phyloP scores from a whole-genome alignment of 2,329 filamentous ascomycete species.

The Talaromyces sp. region DNA sequence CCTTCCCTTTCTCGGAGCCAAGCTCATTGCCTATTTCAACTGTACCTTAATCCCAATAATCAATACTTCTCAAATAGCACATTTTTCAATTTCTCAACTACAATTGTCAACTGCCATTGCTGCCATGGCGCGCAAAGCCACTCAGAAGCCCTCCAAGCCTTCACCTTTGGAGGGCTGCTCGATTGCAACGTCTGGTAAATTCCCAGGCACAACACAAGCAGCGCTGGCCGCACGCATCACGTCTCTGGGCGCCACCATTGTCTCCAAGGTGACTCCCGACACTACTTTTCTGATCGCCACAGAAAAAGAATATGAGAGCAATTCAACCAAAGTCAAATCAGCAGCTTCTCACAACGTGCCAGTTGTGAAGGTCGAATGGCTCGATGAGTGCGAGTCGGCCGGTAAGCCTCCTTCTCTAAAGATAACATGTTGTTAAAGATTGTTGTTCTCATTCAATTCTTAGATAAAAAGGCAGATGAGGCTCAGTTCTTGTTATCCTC shows the following conservation, averaged over 20 bases:
- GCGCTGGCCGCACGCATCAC: neutral
- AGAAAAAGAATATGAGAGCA: slow-evolving; percentile 30
- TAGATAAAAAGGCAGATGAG: neutral
- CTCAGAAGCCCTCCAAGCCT: neutral
- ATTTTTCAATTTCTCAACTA: neutral
- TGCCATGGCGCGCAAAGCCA: neutral
- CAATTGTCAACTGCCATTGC: no score
- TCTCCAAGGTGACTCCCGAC: slow-evolving; percentile 20
- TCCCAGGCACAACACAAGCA: neutral
- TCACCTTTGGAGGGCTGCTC: neutral
- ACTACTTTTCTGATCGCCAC: slow-evolving; percentile 36
- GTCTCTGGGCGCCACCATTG: slow-evolving; percentile 26
- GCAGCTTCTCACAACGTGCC: neutral
- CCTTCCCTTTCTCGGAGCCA: neutral
- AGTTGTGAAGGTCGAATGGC: neutral
- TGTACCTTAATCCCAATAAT: neutral
- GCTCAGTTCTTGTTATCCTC: neutral
- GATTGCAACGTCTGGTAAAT: neutral
- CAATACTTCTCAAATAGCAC: neutral
- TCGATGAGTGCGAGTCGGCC: slow-evolving; percentile 42
- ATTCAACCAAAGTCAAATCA: slow-evolving; percentile 28
- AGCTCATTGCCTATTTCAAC: neutral
- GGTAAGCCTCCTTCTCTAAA: slow-evolving; percentile 55
- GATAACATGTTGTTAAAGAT: neutral
- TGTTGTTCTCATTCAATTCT: neutral